Base-by-base conservation (phyloP, 2,329 filamentous ascomycete species). In the Monosporascus sp. region DNA sequence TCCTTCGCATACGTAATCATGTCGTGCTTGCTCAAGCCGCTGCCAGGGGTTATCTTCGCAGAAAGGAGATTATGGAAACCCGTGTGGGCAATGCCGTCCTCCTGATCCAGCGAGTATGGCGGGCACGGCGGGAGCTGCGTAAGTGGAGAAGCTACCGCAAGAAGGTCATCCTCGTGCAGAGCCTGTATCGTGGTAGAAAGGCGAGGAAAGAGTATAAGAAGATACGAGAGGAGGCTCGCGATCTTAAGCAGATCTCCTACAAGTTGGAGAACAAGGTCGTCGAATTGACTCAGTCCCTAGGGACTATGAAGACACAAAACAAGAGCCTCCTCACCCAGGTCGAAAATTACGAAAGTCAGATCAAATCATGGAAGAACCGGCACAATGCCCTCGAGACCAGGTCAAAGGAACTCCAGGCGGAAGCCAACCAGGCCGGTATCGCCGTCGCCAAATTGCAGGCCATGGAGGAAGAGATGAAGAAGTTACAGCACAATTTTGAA, bases 201-300 rank as follows among this genome's bases (percentile, higher is more conserved):
- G 93, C 94, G 51, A 85, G 94, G 60, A 83, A 80, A 60, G 85
- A 83, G 48, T 99, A 99, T 80, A 97, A 96, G 83, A 84, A 78
- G 62, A 76, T 96, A 56, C 90, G 94, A 61, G 92, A 97, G 72
- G 94, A 99, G 73, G 94, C 94, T 60, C 89, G 94, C 67, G 95
- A 99, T 76, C 83, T 99, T 70, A 97, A 97, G 80, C 93, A 97
- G 73, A 99, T 99, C 62, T 97, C 94, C 2, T 99, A 99, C 80
- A 97, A 96, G 78, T 78, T 99, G 64, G 94, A 99, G 72, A 97
- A 99, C 81, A 99, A 99, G 84, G 94, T 99, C 57, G 90, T 99
- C 57, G 94, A 99, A 75, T 82, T 99, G 65, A 99, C 94, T 1
- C 94, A 99, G 71, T 90, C 88, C 48, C 74, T 99, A 63, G 92